phyloP scores from a whole-genome alignment of 345 rosid species.

The Alliaria petiolata region DNA sequence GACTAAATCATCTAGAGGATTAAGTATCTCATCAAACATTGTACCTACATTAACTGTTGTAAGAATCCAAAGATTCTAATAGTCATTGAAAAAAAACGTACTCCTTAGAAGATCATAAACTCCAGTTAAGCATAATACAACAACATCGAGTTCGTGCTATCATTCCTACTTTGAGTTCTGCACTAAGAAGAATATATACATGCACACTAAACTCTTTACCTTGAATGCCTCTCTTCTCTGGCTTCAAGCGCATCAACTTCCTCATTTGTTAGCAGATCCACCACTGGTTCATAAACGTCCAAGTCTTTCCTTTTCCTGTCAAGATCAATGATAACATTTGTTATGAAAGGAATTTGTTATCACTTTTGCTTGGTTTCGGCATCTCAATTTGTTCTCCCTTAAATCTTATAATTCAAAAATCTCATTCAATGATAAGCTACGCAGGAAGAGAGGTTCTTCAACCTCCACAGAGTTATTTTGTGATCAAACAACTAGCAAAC shows the following conservation, averaged over 20 bases:
- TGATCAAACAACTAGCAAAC: neutral
- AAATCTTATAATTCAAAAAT: neutral
- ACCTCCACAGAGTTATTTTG: neutral
- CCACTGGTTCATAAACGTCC: conserved; percentile 74
- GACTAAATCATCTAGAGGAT: neutral
- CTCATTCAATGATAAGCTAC: neutral
- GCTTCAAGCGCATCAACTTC: conserved; percentile 87
- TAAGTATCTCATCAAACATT: neutral
- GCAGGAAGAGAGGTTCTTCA: neutral
- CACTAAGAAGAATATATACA: neutral
- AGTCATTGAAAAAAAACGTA: neutral
- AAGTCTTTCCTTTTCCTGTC: conserved; percentile 93
- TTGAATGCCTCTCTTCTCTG: conserved; percentile 59
- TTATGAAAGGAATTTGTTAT: neutral
- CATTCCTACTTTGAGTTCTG: neutral
- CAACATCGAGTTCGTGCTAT: conserved; percentile 4
- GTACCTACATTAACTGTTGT: neutral
- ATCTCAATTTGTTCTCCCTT: neutral
- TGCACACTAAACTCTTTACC: conserved; percentile 27
- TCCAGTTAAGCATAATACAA: conserved; percentile 14
- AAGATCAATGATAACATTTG: conserved; percentile 6
- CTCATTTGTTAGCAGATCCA: conserved; percentile 73
- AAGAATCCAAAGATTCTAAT: neutral
- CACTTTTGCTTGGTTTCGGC: neutral
- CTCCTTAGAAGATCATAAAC: neutral